phyloP scores from a whole-genome alignment of 1,284 basidiomycete species.

The Pulveroboletus sp. region DNA sequence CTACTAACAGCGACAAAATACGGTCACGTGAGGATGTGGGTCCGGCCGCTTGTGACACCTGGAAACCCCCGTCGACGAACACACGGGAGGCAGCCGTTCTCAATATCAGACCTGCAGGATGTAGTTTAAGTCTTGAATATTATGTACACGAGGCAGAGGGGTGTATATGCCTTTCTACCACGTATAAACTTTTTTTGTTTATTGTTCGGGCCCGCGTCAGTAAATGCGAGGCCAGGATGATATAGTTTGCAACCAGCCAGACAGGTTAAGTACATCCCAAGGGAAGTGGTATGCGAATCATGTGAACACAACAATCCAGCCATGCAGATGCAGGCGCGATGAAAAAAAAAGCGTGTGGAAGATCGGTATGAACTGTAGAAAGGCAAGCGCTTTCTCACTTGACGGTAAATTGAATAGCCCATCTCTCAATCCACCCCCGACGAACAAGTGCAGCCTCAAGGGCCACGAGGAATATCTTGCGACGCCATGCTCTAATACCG shows the following conservation, averaged over 20 bases:
- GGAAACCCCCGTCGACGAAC: constrained; percentile 31
- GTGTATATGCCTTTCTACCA: too few species aligned
- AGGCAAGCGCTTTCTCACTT: constrained; percentile 10
- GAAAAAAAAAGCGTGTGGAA: neutral
- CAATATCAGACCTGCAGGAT: constrained; percentile 36
- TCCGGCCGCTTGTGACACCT: constrained; percentile 64
- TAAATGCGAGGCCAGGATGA: neutral
- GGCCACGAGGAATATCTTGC: constrained; percentile 46
- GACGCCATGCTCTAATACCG: constrained; percentile 48
- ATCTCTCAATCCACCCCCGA: constrained; percentile 40
- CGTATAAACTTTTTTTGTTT: too few species aligned
- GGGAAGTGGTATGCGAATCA: too few species aligned
- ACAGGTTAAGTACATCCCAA: neutral
- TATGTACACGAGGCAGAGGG: neutral
- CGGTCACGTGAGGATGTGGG: constrained; percentile 82
- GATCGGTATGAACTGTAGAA: neutral
- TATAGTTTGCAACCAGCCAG: neutral
- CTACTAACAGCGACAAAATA: constrained; percentile 75
- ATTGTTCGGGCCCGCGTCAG: too few species aligned
- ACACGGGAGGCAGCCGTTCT: constrained; percentile 35
- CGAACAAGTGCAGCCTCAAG: constrained; percentile 56
- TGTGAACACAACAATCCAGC: too few species aligned
- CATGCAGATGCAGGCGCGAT: too few species aligned
- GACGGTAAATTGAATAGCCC: constrained; percentile 35
- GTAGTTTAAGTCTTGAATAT: constrained; percentile 18